Evolutionary conservation across 2,329 filamentous ascomycete genomes (phyloP).

Genomic region (Stenocarpella maydis): DNA sequence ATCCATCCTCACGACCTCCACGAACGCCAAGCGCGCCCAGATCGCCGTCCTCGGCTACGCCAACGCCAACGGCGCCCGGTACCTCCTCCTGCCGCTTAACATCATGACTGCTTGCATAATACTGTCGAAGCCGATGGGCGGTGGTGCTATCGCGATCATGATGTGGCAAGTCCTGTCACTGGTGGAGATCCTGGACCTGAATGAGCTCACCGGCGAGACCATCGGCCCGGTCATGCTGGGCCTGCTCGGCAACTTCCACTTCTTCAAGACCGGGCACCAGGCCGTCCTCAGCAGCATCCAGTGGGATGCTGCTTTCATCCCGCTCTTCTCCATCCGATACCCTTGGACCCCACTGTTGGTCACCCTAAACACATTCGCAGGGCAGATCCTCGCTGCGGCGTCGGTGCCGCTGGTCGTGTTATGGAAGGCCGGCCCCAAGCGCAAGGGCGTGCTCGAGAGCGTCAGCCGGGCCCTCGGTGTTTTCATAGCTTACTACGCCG

Average conservation of each 20-base stretch:
- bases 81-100: conserved; percentile 83
- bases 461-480: conserved; percentile 76
- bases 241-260: conserved; percentile 91
- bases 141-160: conserved; percentile 81
- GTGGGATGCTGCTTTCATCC: conserved; percentile 95
- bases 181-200: conserved; percentile 69
- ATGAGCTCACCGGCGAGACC: conserved; percentile 68
- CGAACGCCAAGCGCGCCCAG: conserved; percentile 54
- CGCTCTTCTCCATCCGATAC: conserved; percentile 82
- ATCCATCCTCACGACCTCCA: conserved; percentile 67
- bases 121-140: conserved; percentile 93
- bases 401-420: conserved; percentile 83
- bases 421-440: conserved; percentile 88
- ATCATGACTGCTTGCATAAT: conserved; percentile 80
- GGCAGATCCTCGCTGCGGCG: conserved; percentile 83
- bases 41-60: conserved; percentile 89
- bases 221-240: conserved; percentile 87
- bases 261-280: conserved; percentile 98
- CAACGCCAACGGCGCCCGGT: conserved; percentile 91
- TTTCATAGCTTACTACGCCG: conserved; percentile 83
- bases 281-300: conserved; percentile 87
- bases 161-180: conserved; percentile 89
- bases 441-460: conserved; percentile 72
- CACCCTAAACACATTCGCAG: conserved; percentile 85
- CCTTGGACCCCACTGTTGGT: conserved; percentile 89